Percentiles rank a stretch among this genome's conserved stretches.
These are phyloP conservation scores for Choanephora cucurbitarum DNA, from an alignment of 371 early-diverging fungal species.

Conservation along the genomic window DNA sequence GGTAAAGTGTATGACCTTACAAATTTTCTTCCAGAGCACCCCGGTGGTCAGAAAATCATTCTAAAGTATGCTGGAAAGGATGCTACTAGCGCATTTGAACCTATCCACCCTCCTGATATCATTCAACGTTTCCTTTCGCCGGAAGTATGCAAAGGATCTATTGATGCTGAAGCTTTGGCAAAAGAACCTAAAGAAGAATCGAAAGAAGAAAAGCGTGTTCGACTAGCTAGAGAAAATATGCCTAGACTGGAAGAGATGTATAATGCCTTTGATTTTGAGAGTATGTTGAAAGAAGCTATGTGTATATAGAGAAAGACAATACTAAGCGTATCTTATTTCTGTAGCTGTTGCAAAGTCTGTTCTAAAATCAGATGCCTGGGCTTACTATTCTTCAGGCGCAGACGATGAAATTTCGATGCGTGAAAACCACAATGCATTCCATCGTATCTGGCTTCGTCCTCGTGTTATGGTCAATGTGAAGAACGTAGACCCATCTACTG, in stretches of 20 bases:
- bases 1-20: conserved; percentile 87
- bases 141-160: conserved; percentile 53
- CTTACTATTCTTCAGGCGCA: conserved; percentile 82
- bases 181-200: conserved; percentile 30
- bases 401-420: conserved; percentile 83
- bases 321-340: neutral
- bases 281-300: conserved; percentile 18
- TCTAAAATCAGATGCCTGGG: conserved; percentile 76
- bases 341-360: conserved; percentile 61
- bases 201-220: conserved; percentile 40
- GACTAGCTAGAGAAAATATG: conserved; percentile 45
- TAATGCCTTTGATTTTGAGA: conserved; percentile 77
- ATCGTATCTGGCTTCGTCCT: conserved; percentile 77
- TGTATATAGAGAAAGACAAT: neutral
- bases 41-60: conserved; percentile 69
- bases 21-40: conserved; percentile 69
- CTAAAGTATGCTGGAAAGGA: conserved; percentile 75
- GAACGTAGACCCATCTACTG: conserved; percentile 61
- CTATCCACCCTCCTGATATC: conserved; percentile 58
- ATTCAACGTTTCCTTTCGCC: conserved; percentile 56
- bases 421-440: conserved; percentile 79
- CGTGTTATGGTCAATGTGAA: conserved; percentile 78
- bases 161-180: conserved; percentile 42
- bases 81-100: conserved; percentile 87
- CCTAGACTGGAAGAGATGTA: conserved; percentile 67